Base-by-base conservation (phyloP, 129 eudicot species). In the Lonicera japonica region DNA sequence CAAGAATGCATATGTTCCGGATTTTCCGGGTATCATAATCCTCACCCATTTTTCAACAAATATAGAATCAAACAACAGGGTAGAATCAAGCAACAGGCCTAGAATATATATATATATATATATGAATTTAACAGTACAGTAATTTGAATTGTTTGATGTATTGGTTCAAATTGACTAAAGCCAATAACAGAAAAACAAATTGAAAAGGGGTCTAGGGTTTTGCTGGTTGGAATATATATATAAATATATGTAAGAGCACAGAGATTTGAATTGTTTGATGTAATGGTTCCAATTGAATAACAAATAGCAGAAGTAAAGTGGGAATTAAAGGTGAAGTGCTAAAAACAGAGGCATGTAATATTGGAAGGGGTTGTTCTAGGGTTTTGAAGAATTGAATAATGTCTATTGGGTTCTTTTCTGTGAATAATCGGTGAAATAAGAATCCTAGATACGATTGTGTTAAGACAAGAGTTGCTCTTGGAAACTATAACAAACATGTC, bases 1-100 rank as follows among this genome's bases (percentile, higher is more conserved):
- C 99, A 25, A 94, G 87, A 46, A 94, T 94, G 73, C 99, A 94
- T 70, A 94, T 88, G 52, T 94, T 94, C 24, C 99, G 78, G 8
- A 82, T 75, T 24, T 61, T 82, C 25, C 29, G 45, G 63, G 74
- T 10, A 39, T 86, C 87, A 16, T 73, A 68, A 68, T n/a, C n/a
- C n/a, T 80, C 84, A 51, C 72, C 84, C 87, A 77, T 75, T 25
- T 43, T 10, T 38, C n/a, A n/a, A n/a, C n/a, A n/a, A n/a, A n/a
- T n/a, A n/a, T n/a, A n/a, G n/a, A n/a, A n/a, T n/a, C n/a, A n/a
- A n/a, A n/a, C n/a, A n/a, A n/a, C n/a, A n/a, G n/a, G n/a, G n/a
- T n/a, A n/a, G n/a, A n/a, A n/a, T n/a, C n/a, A n/a, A n/a, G n/a
- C n/a, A n/a, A n/a, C n/a, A n/a, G n/a, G n/a, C n/a, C n/a, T n/a